These are phyloP conservation scores for Botrytis sinoallii DNA, from an alignment of 2,329 filamentous ascomycete genomes.

Conservation along the genomic window DNA sequence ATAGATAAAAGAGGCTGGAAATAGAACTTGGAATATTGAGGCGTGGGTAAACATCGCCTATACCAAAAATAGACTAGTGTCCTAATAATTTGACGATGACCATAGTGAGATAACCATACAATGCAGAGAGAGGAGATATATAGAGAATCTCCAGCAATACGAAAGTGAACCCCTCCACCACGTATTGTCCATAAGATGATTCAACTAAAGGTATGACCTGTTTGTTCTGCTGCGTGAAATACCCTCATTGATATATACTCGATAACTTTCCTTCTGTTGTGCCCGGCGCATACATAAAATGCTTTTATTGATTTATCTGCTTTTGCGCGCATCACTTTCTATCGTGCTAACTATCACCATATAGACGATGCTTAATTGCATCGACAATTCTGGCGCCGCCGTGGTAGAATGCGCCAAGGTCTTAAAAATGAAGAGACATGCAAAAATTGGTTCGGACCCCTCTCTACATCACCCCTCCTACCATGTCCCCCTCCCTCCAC, in stretches of 20 bases:
- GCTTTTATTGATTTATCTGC: background rate
- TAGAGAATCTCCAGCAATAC: slow-evolving; percentile 13
- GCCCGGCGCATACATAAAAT: background rate
- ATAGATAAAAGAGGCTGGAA: slow-evolving; percentile 17
- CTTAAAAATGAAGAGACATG: slow-evolving; percentile 83
- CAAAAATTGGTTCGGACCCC: slow-evolving; percentile 71
- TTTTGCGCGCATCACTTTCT: background rate
- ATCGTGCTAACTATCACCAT: background rate
- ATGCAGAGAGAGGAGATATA: background rate
- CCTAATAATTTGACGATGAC: slow-evolving; percentile 14
- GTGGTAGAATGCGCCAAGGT: slow-evolving; percentile 95
- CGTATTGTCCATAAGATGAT: slow-evolving; percentile 65
- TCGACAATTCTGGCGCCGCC: slow-evolving; percentile 96
- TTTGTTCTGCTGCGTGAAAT: background rate
- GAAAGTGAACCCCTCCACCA: slow-evolving; percentile 8
- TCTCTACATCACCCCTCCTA: slow-evolving; percentile 4
- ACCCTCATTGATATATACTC: background rate
- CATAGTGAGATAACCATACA: background rate
- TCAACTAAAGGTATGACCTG: slow-evolving; percentile 69
- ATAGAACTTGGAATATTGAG: slow-evolving; percentile 12
- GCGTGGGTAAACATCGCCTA: slow-evolving; percentile 14
- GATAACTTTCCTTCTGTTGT: background rate
- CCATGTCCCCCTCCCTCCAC: background rate
- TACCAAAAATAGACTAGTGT: slow-evolving; percentile 13
- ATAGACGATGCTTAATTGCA: slow-evolving; percentile 96